phyloP scores from a whole-genome alignment of 2,329 filamentous ascomycete species.

The Hyphodiscus sp. region DNA sequence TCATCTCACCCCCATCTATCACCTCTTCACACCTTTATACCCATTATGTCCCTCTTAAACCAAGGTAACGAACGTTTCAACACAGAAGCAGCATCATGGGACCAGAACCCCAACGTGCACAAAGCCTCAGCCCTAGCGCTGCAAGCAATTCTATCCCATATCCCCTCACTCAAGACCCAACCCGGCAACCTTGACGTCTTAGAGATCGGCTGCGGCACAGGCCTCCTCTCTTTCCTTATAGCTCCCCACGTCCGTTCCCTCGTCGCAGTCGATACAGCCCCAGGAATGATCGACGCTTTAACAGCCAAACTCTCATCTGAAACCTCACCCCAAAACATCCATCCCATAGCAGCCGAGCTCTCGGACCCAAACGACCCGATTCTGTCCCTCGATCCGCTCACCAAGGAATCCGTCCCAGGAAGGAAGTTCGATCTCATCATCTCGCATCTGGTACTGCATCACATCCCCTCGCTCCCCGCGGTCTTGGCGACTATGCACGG shows the following conservation, averaged over 20 bases:
- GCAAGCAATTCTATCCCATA: conserved; percentile 36
- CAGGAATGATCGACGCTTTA: conserved; percentile 49
- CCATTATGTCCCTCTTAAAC: not conserved
- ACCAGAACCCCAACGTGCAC: conserved; percentile 44
- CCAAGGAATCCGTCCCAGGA: not conserved
- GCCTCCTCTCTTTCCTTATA: conserved; percentile 62
- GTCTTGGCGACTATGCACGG: conserved; percentile 41
- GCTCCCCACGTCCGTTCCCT: conserved; percentile 41
- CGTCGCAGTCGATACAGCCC: conserved; percentile 46
- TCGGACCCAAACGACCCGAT: conserved; percentile 42
- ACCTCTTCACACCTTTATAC: not conserved
- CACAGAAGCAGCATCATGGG: conserved; percentile 47
- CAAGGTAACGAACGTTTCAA: conserved; percentile 43
- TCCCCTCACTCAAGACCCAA: conserved; percentile 28
- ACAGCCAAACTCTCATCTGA: conserved; percentile 34
- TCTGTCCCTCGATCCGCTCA: conserved; percentile 31
- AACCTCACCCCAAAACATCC: conserved; percentile 35
- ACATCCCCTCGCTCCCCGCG: conserved; percentile 40
- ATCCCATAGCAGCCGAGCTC: conserved; percentile 40
- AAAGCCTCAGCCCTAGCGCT: conserved; percentile 38
- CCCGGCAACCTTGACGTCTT: conserved; percentile 52
- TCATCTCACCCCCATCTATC: not conserved
- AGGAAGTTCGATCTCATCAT: conserved; percentile 44
- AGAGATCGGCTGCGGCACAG: conserved; percentile 91
- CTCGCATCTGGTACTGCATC: conserved; percentile 49